phyloP scores from a whole-genome alignment of 2,329 filamentous ascomycete species.

The Trichophyton equinum region DNA sequence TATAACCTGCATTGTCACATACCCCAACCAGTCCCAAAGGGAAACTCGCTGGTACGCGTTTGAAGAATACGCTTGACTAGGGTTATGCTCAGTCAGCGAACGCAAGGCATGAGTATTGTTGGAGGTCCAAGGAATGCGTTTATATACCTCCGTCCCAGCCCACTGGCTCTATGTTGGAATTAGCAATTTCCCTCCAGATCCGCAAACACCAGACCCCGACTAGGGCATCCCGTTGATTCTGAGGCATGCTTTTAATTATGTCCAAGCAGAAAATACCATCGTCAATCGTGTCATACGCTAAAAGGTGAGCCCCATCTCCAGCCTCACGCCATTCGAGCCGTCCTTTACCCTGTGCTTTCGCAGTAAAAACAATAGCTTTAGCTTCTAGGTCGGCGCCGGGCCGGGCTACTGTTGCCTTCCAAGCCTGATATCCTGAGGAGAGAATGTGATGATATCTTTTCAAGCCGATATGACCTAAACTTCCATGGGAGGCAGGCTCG shows the following conservation, averaged over 20 bases:
- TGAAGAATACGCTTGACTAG: background rate
- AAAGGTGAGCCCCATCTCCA: background rate
- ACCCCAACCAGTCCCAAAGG: background rate
- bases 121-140: background rate
- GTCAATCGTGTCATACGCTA: background rate
- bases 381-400: background rate
- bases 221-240: background rate
- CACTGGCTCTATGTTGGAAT: background rate
- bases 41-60: background rate
- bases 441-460: background rate
- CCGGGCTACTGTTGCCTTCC: background rate
- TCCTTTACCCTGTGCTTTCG: background rate
- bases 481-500: background rate
- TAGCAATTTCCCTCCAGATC: background rate
- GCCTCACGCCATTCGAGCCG: background rate
- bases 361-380: background rate
- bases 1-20: background rate
- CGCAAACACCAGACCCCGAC: background rate
- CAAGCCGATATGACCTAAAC: background rate
- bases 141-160: background rate
- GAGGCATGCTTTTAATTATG: background rate
- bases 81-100: background rate
- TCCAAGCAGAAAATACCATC: background rate
- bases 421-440: background rate
- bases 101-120: background rate